Base-by-base conservation (phyloP, 2,329 filamentous ascomycete species). In the Hymenoscyphus scutula region DNA sequence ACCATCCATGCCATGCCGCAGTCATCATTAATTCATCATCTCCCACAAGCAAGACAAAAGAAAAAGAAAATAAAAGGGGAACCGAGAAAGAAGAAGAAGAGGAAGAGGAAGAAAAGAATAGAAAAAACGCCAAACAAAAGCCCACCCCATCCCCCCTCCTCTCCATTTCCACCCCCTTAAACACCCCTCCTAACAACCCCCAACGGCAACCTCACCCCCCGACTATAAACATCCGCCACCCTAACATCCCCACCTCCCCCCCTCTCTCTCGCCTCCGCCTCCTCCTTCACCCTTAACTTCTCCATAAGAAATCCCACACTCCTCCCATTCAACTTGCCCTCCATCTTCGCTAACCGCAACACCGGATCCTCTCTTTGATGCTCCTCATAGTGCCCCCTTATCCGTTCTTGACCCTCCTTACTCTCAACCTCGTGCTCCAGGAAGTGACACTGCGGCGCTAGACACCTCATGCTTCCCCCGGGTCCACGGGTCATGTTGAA, bases 401-500 rank as follows among this genome's bases (percentile, higher is more conserved):
- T 60, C 5, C 58, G 32, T 11, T 37, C 58, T 15, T 45, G 58
- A 17, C 58, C 58, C 25, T 60, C 48, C 8, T 25, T 23, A 17
- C 23, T 29, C 10, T 55, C 34, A 15, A 48, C 48, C 11, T 29
- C 15, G 10, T 48, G n/a, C 48, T 60, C 58, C 29, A 55, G 19
- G 51, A 55, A 60, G 25, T 55, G 34, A 32, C 58, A 60, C 27
- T 54, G 53, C n/a, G 51, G 34, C 11, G 7, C 27, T 4, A 41
- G 30, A 32, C 58, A 60, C 19, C 58, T 51, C 23, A 60, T 37
- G 23, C 17, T 41, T 6, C 58, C 58, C 32, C 17, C 15, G 13
- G 58, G 58, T n/a, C 58, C 58, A 32, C 58, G 58, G 6, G 58
- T 30, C 48, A 60, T 60, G 48, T 60, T 55, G 29, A 60, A 11